phyloP scores from a whole-genome alignment of 129 eudicot species.

The Helianthus annuus region DNA sequence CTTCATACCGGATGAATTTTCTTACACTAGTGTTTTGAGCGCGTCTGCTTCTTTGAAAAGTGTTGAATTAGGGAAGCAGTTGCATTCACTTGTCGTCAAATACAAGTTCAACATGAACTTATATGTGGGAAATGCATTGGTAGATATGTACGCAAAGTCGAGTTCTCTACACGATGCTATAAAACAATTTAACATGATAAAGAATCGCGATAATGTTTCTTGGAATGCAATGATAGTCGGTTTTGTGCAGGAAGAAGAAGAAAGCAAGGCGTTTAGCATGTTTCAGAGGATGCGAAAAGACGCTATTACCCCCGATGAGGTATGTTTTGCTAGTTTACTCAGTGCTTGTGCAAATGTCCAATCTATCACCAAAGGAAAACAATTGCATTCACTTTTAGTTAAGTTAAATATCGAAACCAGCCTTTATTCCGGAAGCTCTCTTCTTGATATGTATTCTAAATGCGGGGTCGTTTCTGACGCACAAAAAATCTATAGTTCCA shows the following conservation, averaged over 20 bases:
- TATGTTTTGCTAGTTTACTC: slow-evolving; percentile 78
- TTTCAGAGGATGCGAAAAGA: slow-evolving; percentile 61
- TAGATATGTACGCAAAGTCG: slow-evolving; percentile 91
- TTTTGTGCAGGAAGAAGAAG: slow-evolving; percentile 76
- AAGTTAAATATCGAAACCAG: slow-evolving; percentile 67
- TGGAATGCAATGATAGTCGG: slow-evolving; percentile 97
- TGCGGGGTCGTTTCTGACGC: slow-evolving; percentile 62
- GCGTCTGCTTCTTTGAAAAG: slow-evolving; percentile 66
- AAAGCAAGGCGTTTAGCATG: slow-evolving; percentile 63
- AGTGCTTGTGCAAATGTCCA: slow-evolving; percentile 71
- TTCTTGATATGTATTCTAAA: slow-evolving; percentile 88
- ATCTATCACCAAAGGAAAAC: slow-evolving; percentile 54
- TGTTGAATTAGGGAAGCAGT: slow-evolving; percentile 60
- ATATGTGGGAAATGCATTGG: slow-evolving; percentile 82
- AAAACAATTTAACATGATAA: slow-evolving; percentile 56
- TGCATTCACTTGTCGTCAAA: slow-evolving; percentile 71
- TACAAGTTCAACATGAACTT: slow-evolving; percentile 55
- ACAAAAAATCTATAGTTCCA: slow-evolving; percentile 46
- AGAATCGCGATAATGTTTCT: slow-evolving; percentile 68
- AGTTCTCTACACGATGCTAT: slow-evolving; percentile 59
- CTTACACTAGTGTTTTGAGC: slow-evolving; percentile 83
- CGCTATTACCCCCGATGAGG: slow-evolving; percentile 79
- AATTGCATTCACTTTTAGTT: slow-evolving; percentile 59
- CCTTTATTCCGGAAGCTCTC: slow-evolving; percentile 82
- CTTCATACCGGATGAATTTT: slow-evolving; percentile 70